phyloP scores from a whole-genome alignment of 2,329 filamentous ascomycete genomes.

The Juglanconis juglandina region DNA sequence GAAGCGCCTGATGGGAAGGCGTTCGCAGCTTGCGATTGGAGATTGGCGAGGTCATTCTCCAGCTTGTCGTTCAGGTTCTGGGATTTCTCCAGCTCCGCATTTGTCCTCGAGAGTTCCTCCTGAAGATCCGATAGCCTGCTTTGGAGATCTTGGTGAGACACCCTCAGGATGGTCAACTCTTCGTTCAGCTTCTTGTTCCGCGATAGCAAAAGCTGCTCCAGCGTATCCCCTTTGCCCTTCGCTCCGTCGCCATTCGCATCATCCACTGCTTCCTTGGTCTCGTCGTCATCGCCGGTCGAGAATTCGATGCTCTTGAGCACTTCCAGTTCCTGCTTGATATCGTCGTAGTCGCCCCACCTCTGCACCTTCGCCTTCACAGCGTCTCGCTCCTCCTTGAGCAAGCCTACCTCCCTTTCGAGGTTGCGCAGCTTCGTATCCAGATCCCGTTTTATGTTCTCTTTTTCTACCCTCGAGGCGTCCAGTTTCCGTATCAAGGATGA shows the following conservation, averaged over 20 bases:
- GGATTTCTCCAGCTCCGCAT: constrained; percentile 80
- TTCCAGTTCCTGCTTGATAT: constrained; percentile 92
- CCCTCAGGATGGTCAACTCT: constrained; percentile 85
- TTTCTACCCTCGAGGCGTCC: constrained; percentile 78
- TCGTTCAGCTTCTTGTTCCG: constrained; percentile 96
- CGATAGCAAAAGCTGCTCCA: constrained; percentile 86
- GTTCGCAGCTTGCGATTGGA: constrained; percentile 82
- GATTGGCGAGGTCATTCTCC: constrained; percentile 83
- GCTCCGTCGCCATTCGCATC: constrained; percentile 46
- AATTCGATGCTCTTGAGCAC: constrained; percentile 98
- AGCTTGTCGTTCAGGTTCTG: constrained; percentile 82
- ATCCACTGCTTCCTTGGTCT: constrained; percentile 33
- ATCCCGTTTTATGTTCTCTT: constrained; percentile 73
- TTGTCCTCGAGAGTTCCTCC: constrained; percentile 77
- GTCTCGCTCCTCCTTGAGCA: constrained; percentile 78
- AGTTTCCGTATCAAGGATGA: constrained; percentile 85
- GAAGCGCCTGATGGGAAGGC: constrained; percentile 86
- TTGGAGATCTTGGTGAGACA: constrained; percentile 91
- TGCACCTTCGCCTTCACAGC: constrained; percentile 75
- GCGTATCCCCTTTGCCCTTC: constrained; percentile 68
- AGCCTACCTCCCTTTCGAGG: constrained; percentile 73
- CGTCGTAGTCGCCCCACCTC: constrained; percentile 91
- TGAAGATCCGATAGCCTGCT: constrained; percentile 74
- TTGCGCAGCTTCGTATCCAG: constrained; percentile 72
- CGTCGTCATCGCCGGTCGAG: constrained; percentile 81